A percentile compares a stretch with the other conserved stretches of the same genome.
phyloP scores from a whole-genome alignment of 805 yeast genomes.

The Scheffersomyces lignosus region DNA sequence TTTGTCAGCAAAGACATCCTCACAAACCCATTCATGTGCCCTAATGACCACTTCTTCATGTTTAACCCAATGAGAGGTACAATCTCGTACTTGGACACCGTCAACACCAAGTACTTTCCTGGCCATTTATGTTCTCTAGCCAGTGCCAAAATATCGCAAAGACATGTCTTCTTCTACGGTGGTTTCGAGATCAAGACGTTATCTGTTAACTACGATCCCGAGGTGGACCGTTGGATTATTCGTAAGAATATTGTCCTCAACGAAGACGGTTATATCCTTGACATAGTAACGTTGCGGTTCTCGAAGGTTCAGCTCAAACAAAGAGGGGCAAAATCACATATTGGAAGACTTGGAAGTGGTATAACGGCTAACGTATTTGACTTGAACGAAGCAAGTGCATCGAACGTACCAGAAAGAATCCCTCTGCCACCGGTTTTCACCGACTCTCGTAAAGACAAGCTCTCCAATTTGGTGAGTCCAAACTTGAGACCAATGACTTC shows the following conservation, averaged over 20 bases:
- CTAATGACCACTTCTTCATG: constrained; percentile 22
- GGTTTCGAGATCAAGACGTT: constrained; percentile 51
- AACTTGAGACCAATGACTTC: not conserved
- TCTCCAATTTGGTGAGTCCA: not conserved
- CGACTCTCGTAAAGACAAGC: constrained; percentile 7
- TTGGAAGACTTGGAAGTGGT: constrained; percentile 35
- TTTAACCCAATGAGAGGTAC: constrained; percentile 35
- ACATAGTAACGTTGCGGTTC: constrained; percentile 49
- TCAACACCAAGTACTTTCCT: constrained; percentile 45
- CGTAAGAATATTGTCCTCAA: constrained; percentile 49
- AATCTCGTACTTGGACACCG: constrained; percentile 25
- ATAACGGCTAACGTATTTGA: constrained; percentile 26
- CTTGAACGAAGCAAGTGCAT: constrained; percentile 3
- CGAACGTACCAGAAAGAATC: constrained; percentile 8
- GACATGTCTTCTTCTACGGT: constrained; percentile 66
- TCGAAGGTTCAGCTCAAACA: constrained; percentile 36
- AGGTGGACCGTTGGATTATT: constrained; percentile 34
- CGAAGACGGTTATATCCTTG: constrained; percentile 59
- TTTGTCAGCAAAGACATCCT: constrained; percentile 33
- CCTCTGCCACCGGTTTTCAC: constrained; percentile 22
- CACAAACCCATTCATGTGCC: constrained; percentile 46
- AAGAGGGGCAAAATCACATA: constrained; percentile 8
- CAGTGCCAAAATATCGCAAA: constrained; percentile 50
- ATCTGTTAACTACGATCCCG: constrained; percentile 20
- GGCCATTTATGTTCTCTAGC: constrained; percentile 51